Evolutionary conservation across 805 yeast species (phyloP), one percentile per base, ranked within the genome.

Genomic region (Priceomyces castillae): DNA sequence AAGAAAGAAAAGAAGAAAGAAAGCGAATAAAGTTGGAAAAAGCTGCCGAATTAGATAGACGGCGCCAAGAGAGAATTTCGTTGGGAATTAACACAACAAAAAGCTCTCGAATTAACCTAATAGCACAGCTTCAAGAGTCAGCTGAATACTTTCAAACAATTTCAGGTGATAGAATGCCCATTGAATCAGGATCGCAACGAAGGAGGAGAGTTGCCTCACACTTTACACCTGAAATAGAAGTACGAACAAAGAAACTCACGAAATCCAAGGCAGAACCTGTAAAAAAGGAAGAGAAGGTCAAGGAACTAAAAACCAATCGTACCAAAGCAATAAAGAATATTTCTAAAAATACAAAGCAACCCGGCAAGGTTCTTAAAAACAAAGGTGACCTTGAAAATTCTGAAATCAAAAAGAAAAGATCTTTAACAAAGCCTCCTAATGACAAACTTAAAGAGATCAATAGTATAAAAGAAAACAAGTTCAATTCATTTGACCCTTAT

Each of bases 401-500:
- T 14, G 16, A n/a, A 7, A 4, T 18, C 18, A 7, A 14, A 14
- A 33, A 15, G 18, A n/a, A 15, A 15, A 33, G 19, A 33, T 3
- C 18, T 14, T 4, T 15, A n/a, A n/a, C n/a, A n/a, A n/a, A n/a
- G n/a, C n/a, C n/a, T 22, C 9, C 25, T 9, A 22, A 22, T 7
- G 25, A 22, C 9, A 22, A 22, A 22, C 9, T 9, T 19, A 19
- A 34, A 12, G 10, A 18, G 26, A 17, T 4, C 9, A 34, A 9
- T 12, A 14, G 9, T 19, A 34, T 14, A 18, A 68, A 61, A 15
- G 59, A 56, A 20, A 64, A 57, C 5, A 51, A 50, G n/a, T 50
- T 58, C n/a, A 66, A 70, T 53, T 71, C 72, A 2, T 71, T 54
- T 50, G 73, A 67, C 46, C 76, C 76, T 1, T 49, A 56, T 4